Evolutionary conservation across 176 grass and related monocot genomes (phyloP).

Genomic region (Ensete ventricosum): DNA sequence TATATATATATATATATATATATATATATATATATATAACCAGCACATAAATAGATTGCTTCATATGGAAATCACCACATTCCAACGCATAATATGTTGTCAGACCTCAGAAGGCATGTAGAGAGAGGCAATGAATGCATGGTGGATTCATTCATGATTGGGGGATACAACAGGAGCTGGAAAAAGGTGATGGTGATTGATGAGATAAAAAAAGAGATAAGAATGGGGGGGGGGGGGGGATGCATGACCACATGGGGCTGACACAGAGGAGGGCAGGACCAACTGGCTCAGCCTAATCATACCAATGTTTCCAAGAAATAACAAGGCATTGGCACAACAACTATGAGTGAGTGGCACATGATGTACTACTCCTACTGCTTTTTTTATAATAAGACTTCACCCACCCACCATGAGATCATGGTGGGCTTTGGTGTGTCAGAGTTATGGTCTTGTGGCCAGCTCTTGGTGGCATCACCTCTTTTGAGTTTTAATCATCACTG

Average conservation of each 20-base stretch:
- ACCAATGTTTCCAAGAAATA: constrained; percentile 34
- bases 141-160: not conserved
- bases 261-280: constrained; percentile 7
- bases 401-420: constrained; percentile 12
- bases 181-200: not conserved
- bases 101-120: no score
- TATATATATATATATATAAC: not conserved
- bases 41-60: not conserved
- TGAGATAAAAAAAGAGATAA: not conserved
- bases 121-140: no score
- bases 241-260: constrained; percentile 18
- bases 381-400: constrained; percentile 25
- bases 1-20: no score
- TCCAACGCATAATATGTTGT: no score
- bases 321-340: constrained; percentile 28
- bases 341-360: constrained; percentile 34
- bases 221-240: not conserved
- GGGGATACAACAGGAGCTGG: no score
- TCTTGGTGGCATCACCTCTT: not conserved
- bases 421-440: not conserved
- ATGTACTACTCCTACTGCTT: not conserved
- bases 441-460: not conserved
- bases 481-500: not conserved
- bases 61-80: no score
- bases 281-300: constrained; percentile 23